A percentile compares a stretch with the other conserved stretches of the same genome.
phyloP scores from a whole-genome alignment of 345 rosid species.

The Lumnitzera littorea region DNA sequence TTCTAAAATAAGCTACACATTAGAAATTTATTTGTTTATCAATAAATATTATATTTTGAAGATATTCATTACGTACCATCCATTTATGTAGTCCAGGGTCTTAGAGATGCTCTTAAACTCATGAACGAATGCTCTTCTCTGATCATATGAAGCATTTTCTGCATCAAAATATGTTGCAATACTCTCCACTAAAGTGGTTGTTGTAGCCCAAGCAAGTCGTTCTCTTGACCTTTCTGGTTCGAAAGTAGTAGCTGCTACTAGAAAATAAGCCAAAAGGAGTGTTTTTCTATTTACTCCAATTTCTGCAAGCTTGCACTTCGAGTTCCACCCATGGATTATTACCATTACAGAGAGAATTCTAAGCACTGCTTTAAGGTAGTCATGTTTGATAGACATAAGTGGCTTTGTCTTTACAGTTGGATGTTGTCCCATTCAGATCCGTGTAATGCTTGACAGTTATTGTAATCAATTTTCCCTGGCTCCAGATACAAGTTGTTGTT shows the following conservation, averaged over 20 bases:
- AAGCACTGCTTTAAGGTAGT: no score
- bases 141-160: constrained; percentile 15
- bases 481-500: constrained; percentile 67
- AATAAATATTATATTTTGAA: no score
- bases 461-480: constrained; percentile 79
- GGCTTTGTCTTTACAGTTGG: constrained; percentile 45
- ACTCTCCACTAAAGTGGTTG: constrained; percentile 41
- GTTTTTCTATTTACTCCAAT: constrained; percentile 35
- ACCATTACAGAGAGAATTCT: not conserved
- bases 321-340: no score
- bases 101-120: constrained; percentile 28
- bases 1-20: no score
- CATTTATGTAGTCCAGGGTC: constrained; percentile 13
- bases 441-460: constrained; percentile 72
- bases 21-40: no score
- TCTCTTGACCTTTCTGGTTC: constrained; percentile 68
- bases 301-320: constrained; percentile 32
- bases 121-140: constrained; percentile 36
- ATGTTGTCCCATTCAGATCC: constrained; percentile 59
- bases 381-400: no score
- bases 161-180: constrained; percentile 26
- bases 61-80: constrained; percentile 29
- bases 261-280: constrained; percentile 45
- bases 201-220: constrained; percentile 80
- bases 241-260: constrained; percentile 65